Base-by-base conservation (phyloP, 2,329 filamentous ascomycete genomes). In the Fusarium sp. region DNA sequence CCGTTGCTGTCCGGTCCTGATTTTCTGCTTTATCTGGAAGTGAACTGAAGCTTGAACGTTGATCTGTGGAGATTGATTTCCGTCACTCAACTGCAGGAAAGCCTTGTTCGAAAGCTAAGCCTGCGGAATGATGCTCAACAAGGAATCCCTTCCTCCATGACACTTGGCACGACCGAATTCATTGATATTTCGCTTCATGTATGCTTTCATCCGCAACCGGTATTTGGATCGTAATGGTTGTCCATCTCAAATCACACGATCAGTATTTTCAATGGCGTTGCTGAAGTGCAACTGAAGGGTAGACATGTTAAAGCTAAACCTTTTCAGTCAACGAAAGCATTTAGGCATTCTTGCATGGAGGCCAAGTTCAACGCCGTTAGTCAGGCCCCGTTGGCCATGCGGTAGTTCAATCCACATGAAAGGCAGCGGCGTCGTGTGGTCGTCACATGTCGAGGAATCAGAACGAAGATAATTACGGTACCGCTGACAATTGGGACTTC, bases 401-500 rank as follows among this genome's bases (percentile, higher is more conserved):
- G 59, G 42, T 65, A 65, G 55, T 47, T 54, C 65, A 62, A 64
- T 58, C 59, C 69, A 65, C 52, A 36, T 49, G 33, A 56, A 45
- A 67, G 62, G 63, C 63, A 53, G 64, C 68, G 57, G 63, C 56
- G 61, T 50, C 42, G 58, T 61, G 49, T 50, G 45, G 31, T 44
- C 27, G 31, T 31, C 47, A 38, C 29, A 35, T 57, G 58, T 31
- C 12, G 59, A 65, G 54, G 70, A 76, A 76, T 75, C 72, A 77
- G 57, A 60, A 63, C 41, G 38, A 57, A 50, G 39, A 31, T 47
- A 41, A 71, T 74, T 75, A 68, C 63, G 62, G 59, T 47, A 41
- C 42, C 41, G 65, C 71, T 76, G 71, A 76, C 69, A 70, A 76
- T 75, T 35, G 44, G 38, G 46, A 50, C 55, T 62, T 69, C 49